Evolutionary conservation across 2,329 filamentous ascomycete species (phyloP), one percentile per base, ranked within the genome.

Genomic region (Tolypocladium tropicale): DNA sequence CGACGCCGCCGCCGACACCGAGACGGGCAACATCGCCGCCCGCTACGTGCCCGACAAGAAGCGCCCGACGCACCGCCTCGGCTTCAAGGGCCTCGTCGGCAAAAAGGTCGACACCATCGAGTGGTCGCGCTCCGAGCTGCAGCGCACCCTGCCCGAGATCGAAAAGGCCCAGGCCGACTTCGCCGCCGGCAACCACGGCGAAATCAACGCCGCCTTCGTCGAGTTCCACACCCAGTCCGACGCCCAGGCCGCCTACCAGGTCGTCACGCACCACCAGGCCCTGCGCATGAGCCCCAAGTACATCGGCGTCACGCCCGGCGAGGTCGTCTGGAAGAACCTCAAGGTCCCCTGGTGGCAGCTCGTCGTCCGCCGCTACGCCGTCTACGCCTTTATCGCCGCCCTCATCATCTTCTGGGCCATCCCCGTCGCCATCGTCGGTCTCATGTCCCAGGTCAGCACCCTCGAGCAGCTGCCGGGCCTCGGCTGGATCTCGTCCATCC

Each of bases 261-360:
- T 84, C 23, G 77, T 95, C 32, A 82, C 90, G 7, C 89, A 94
- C 72, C 89, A 94, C 68, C 82, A 89, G 55, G 85, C 88, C 32
- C 76, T 93, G 46, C 88, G 91, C 70, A 91, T 96, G 86, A 82
- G 87, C 25, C 90, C 91, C 52, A 85, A 90, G 33, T 90, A 86
- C 65, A 92, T 93, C 56, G 91, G 90, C 50, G 78, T 96, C 54
- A 82, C 82, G 54, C 93, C 93, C 0, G 76, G 77, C 6, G 92
- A 97, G 65, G 77, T 97, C 53, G 84, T 96, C 61, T 99, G 94
- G 94, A 79, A 80, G 52, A 95, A 92, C 59, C 74, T 97, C 53
- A 69, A 73, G 16, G 76, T 80, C 56, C 70, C 72, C 55, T 89
- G 89, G 90, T 87, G 86, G 82, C 84, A 92, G 71, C 76, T 86